Base-by-base conservation (phyloP, 768 basidiomycete species). In the Boletus pseudopeckii region DNA sequence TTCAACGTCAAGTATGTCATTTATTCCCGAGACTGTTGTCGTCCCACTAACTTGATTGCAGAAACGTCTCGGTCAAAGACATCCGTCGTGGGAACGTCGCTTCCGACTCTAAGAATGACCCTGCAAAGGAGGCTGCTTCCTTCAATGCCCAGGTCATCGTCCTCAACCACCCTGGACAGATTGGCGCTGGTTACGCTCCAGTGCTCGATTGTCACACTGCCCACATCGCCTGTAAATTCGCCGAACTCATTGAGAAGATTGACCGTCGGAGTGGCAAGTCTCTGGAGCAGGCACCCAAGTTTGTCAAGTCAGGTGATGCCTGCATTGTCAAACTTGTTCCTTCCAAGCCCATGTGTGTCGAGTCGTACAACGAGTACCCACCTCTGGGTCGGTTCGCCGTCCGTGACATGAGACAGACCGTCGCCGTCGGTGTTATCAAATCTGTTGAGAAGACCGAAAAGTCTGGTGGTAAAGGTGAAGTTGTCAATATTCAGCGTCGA, bases 91-190 rank as follows among this genome's bases (percentile, higher is more conserved):
- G 97, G 58, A 98, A 98, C 77, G 97, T 98, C 66, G 92, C 91
- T 72, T 97, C 94, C 63, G 97, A 99, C 85, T 93, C 95, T 67
- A 99, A 99, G 92, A 98, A 98, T 78, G 96, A 98, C 82, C 97
- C 97, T 66, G 93, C 95, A 64, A 97, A 95, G 86, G 95, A 97
- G 80, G 94, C 95, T 61, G 92, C 93, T 60, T 96, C 94, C 57
- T 96, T 98, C 92, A 98, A 88, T 77, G 96, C 97, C 63, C 97
- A 98, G 83, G 96, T 98, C 80, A 98, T 99, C 73, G 91, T 99
- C 72, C 88, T 99, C 74, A 98, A 98, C 84, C 97, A 99, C 85
- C 97, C 97, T 48, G 97, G 97, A 81, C 97, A 99, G 76, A 98
- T 99, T 71, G 92, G 92, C 79, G 92, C 94, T 69, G 97, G 97